Conservation (phyloP, 768 basidiomycete genomes). For the Lactarius akahatsu region DNA sequence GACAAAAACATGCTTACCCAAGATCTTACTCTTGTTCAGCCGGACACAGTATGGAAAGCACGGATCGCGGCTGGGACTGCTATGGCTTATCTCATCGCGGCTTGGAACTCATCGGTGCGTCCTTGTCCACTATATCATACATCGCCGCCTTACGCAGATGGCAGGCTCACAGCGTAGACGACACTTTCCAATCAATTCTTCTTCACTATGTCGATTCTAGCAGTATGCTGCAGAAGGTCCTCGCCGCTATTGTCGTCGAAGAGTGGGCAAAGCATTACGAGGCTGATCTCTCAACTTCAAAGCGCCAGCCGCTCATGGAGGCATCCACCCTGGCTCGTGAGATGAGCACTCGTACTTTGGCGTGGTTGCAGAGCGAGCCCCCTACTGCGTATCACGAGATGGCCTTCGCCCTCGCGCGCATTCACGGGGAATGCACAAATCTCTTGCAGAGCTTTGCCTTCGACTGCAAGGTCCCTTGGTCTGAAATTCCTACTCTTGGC, state of each 20-base stretch:
- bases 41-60: slow-evolving; percentile 75
- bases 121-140: slow-evolving; percentile 9
- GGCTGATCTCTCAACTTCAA: slow-evolving; percentile 32
- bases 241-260: slow-evolving; percentile 82
- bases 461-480: slow-evolving; percentile 85
- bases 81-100: slow-evolving; percentile 63
- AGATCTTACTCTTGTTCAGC: slow-evolving; percentile 78
- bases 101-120: slow-evolving; percentile 65
- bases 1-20: slow-evolving; percentile 95
- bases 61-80: slow-evolving; percentile 77
- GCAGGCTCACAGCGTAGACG: slow-evolving; percentile 48
- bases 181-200: slow-evolving; percentile 74
- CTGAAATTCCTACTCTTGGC: slow-evolving; percentile 77
- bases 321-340: slow-evolving; percentile 59
- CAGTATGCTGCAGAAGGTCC: slow-evolving; percentile 88
- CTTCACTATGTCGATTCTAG: slow-evolving; percentile 79
- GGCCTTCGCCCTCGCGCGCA: slow-evolving; percentile 73
- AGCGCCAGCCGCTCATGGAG: slow-evolving; percentile 48
- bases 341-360: slow-evolving; percentile 64
- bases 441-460: slow-evolving; percentile 78
- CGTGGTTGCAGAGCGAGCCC: slow-evolving; percentile 70
- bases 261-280: slow-evolving; percentile 81
- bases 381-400: slow-evolving; percentile 90
- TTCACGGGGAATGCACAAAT: slow-evolving; percentile 74
- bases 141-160: slow-evolving; percentile 8